Base-by-base conservation (phyloP, 2,329 filamentous ascomycete species). In the Xylariaceae sp. region DNA sequence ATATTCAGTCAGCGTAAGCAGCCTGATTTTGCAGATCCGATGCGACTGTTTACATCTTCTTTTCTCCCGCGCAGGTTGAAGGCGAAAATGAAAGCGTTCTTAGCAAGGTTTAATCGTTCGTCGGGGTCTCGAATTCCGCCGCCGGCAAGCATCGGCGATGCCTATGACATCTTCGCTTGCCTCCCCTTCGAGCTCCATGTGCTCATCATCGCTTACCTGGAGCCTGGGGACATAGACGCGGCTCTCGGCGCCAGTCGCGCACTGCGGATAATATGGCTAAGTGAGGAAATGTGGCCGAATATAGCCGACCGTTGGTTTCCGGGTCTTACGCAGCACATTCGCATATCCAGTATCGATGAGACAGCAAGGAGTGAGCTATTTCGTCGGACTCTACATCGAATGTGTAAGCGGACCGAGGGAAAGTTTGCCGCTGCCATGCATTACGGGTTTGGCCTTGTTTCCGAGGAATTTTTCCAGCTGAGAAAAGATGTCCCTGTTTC, bases 181-280 rank as follows among this genome's bases (percentile, higher is more conserved):
- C 63, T 68, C 13, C 67, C 67, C 1, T 62, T 68, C 36, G 67
- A 68, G 53, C 57, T 68, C 9, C 64, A 66, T 47, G 48, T 62
- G 18, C 53, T 65, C 19, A 55, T 68, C 16, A 51, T 68, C 32
- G 47, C 49, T 7, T 40, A 66, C 49, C 55, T 68, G 15, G 62
- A 59, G n/a, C 63, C 60, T 3, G 46, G 50, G 3, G 66, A 67
- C 16, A 45, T 68, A 37, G 54, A 60, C 5, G 59, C 61, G 1
- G 59, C 54, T 15, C 51, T 67, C 4, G 55, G 48, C 18, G 60
- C 60, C 7, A 64, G 61, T 19, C 63, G 57, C n/a, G 29, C 50
- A 12, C 58, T 65, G 47, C 61, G 65, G 6, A 15, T 49, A 29
- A 55, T 65, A 51, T 67, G 66, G 64, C 47, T 67, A 30, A 66